Conservation (phyloP, 2,329 filamentous ascomycete species). For the Calonectria ilicicola region DNA sequence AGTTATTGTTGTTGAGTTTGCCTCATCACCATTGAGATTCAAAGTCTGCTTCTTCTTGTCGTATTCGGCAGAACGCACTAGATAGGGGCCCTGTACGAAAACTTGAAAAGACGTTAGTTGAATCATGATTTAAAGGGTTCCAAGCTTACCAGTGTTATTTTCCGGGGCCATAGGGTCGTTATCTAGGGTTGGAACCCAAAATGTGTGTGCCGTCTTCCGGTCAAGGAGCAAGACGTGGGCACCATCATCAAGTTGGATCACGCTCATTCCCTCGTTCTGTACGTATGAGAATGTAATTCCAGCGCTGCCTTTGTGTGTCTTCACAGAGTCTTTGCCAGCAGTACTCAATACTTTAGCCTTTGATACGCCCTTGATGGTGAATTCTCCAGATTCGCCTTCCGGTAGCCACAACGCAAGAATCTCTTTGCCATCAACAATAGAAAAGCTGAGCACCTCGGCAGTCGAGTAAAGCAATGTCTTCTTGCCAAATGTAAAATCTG, state of each 20-base stretch:
- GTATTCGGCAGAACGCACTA: slow-evolving; percentile 59
- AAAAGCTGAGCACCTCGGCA: slow-evolving; percentile 65
- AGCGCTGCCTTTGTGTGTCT: slow-evolving; percentile 54
- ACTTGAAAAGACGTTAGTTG: slow-evolving; percentile 46
- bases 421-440: slow-evolving; percentile 59
- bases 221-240: slow-evolving; percentile 65
- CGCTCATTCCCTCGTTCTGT: slow-evolving; percentile 60
- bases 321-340: slow-evolving; percentile 52
- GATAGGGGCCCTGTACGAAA: slow-evolving; percentile 63
- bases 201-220: slow-evolving; percentile 64
- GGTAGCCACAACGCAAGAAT: slow-evolving; percentile 66
- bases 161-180: slow-evolving; percentile 58
- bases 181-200: slow-evolving; percentile 66
- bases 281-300: slow-evolving; percentile 60
- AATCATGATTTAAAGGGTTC: rapidly evolving
- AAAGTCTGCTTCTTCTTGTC: slow-evolving; percentile 50
- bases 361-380: slow-evolving; percentile 56
- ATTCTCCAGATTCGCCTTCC: slow-evolving; percentile 65
- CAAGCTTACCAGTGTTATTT: slow-evolving; percentile 56
- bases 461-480: slow-evolving; percentile 66
- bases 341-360: slow-evolving; percentile 35
- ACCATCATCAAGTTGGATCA: slow-evolving; percentile 60
- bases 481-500: slow-evolving; percentile 67
- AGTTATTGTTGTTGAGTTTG: slow-evolving; percentile 54
- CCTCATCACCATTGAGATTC: slow-evolving; percentile 58